Conservation (phyloP, 257 asterid species). For the Solanum dulcamara region DNA sequence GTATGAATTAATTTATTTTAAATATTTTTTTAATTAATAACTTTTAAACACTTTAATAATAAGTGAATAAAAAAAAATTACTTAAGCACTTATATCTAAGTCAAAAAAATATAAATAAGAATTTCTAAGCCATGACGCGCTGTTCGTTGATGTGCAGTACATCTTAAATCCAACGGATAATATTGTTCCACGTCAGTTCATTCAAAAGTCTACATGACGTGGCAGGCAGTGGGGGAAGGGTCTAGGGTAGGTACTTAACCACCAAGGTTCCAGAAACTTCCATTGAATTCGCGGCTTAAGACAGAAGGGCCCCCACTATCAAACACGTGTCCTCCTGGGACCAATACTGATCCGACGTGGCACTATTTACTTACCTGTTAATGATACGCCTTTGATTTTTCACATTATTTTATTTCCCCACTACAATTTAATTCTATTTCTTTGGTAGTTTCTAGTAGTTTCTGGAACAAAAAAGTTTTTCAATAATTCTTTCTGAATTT, state of each 20-base stretch:
- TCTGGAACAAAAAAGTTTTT: not conserved
- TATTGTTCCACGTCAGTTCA: not conserved
- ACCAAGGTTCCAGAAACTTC: slow-evolving; percentile 55
- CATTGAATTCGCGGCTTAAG: slow-evolving; percentile 5
- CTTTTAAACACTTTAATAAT: no score
- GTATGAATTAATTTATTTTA: no score
- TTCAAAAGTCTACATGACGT: not conserved
- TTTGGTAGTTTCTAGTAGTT: not conserved
- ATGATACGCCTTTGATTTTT: slow-evolving; percentile 33
- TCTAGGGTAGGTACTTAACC: not conserved
- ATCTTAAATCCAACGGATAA: not conserved
- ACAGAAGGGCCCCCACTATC: slow-evolving; percentile 2
- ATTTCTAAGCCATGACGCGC: no score
- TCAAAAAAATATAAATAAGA: no score
- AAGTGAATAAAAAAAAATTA: no score
- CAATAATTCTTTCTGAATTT: not conserved
- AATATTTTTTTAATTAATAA: no score
- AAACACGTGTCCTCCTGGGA: slow-evolving; percentile 29
- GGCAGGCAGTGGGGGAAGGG: not conserved
- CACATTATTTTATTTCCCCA: not conserved
- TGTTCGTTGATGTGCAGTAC: not conserved
- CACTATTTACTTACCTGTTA: slow-evolving; percentile 26
- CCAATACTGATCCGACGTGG: slow-evolving; percentile 37
- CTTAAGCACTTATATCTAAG: no score
- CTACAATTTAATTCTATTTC: not conserved